These are phyloP conservation scores for Dendrobium officinale DNA, from an alignment of 106 monocot genomes.

Conservation along the genomic window DNA sequence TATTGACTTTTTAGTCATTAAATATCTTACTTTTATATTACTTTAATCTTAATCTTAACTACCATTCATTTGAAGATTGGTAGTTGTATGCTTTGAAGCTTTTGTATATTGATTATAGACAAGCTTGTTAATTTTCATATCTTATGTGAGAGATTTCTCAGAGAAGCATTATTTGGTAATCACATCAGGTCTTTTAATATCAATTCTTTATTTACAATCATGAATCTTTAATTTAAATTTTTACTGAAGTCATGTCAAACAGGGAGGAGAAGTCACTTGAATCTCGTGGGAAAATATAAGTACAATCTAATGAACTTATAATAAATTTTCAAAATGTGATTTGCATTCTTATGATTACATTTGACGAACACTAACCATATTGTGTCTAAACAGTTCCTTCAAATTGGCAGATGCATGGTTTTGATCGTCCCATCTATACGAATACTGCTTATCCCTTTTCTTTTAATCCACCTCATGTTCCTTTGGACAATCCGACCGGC, in stretches of 20 bases:
- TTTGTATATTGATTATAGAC: not conserved
- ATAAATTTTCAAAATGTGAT: not conserved
- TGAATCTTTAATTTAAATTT: not conserved
- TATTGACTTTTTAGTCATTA: not conserved
- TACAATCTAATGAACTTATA: not conserved
- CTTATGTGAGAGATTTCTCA: not conserved
- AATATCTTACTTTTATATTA: not conserved
- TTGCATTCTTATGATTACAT: not conserved
- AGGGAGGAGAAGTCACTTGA: not conserved
- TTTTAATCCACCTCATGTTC: constrained; percentile 78
- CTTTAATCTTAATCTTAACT: not conserved
- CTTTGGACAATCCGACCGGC: constrained; percentile 77
- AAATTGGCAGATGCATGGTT: constrained; percentile 99
- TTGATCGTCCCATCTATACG: constrained; percentile 93
- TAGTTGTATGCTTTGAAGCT: not conserved
- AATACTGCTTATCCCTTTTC: constrained; percentile 85
- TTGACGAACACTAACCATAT: constrained; percentile 7
- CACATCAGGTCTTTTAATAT: not conserved
- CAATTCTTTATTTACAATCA: not conserved
- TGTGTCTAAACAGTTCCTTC: constrained; percentile 78
- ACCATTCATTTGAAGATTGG: constrained; percentile 3
- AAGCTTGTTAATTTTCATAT: not conserved
- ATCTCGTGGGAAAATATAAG: not conserved
- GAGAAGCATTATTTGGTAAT: not conserved
- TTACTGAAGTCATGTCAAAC: not conserved